phyloP scores from a whole-genome alignment of 2,329 filamentous ascomycete species.

The Apiospora arundinis region DNA sequence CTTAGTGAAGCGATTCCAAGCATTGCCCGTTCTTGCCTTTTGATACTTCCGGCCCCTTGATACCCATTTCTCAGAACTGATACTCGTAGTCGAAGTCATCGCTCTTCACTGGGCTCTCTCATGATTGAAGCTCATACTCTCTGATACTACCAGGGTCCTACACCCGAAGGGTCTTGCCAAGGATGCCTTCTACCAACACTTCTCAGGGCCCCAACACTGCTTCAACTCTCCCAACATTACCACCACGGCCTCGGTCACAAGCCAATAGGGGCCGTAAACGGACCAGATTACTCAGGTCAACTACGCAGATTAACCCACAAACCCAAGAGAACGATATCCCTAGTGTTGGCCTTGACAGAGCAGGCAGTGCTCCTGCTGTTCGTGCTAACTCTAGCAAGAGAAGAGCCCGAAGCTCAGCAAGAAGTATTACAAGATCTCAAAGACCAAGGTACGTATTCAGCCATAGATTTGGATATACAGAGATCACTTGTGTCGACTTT shows the following conservation, averaged over 20 bases:
- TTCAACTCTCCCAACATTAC: not conserved
- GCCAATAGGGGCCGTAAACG: not conserved
- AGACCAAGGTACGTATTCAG: not conserved
- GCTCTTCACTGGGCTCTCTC: accelerated
- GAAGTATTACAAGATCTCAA: not conserved
- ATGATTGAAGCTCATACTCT: no score
- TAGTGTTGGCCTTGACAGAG: not conserved
- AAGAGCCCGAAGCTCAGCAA: not conserved
- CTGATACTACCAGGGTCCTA: not conserved
- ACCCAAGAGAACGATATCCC: not conserved
- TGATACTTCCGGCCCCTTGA: not conserved
- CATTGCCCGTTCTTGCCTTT: not conserved
- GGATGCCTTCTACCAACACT: not conserved
- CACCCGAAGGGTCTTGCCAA: not conserved
- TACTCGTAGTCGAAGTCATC: not conserved
- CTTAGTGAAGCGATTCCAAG: no score
- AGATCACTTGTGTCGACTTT: no score
- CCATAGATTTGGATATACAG: not conserved
- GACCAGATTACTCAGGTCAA: not conserved
- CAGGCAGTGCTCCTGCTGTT: not conserved
- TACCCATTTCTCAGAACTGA: not conserved
- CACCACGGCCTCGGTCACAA: not conserved
- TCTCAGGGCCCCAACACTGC: not conserved
- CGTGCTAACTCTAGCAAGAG: not conserved
- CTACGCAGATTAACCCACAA: not conserved